Base-by-base conservation (phyloP, 306 rosid species). In the Phaseolus lunatus region DNA sequence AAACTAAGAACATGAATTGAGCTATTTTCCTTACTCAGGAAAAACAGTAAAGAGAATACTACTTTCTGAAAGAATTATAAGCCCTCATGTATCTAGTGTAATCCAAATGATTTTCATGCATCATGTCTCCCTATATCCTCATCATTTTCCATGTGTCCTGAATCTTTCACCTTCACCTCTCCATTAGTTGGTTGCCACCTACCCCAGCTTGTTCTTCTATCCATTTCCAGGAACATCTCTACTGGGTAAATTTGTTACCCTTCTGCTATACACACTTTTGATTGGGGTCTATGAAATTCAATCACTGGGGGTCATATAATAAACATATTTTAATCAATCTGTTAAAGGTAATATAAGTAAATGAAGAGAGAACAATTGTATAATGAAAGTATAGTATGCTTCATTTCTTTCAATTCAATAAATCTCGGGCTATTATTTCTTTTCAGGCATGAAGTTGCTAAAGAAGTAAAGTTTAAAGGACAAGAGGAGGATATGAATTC, bases 371-470 rank as follows among this genome's bases (percentile, higher is more conserved):
- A 50, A 48, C 50, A 20, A 65, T 73, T 68, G 37, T 70, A 45
- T 26, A 10, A 39, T 75, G 39, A 29, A 68, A 52, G 24, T 49
- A 47, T 68, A 67, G 45, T 39, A 9, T 77, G 73, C 70, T 65
- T 52, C 67, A 56, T 57, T 75, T 77, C 54, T 68, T 63, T 73
- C 35, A 66, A 67, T 62, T 61, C 27, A 64, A 53, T 54, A 57
- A 29, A 61, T 77, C 41, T 79, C 35, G 47, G 76, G 67, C 54
- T 41, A 35, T 76, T 77, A 47, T 72, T 74, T 72, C 54, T 53
- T 82, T 69, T 63, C 81, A 96, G 99, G 90, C 74, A 70, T 63
- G 89, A 67, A 67, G 86, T 45, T 70, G 79, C 81, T 78, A 75
- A 84, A 77, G 93, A 78, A 73, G 82, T 68, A 7, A 74, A 75